Conservation (phyloP, 2,329 filamentous ascomycete species). For the Penicillium sp. region DNA sequence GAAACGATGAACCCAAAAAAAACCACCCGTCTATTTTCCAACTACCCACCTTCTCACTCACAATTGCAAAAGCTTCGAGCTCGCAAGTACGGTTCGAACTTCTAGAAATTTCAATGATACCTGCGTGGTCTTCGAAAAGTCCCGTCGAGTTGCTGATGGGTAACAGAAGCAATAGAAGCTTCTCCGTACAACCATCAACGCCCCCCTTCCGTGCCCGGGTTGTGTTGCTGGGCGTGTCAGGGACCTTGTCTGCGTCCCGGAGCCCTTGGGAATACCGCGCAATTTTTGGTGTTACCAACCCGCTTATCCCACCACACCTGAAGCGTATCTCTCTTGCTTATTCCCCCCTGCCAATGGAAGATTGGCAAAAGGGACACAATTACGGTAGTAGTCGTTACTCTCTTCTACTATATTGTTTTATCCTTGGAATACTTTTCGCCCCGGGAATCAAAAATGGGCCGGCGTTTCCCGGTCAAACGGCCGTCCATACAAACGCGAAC, state of each 20-base stretch:
- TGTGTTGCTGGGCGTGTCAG: slow-evolving; percentile 3
- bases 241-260: neutral
- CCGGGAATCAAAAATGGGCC: slow-evolving; percentile 19
- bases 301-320: neutral
- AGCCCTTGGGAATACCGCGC: slow-evolving; percentile 17
- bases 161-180: slow-evolving; percentile 30
- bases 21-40: slow-evolving; percentile 6
- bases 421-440: neutral
- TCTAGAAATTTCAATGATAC: slow-evolving; percentile 32
- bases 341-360: neutral
- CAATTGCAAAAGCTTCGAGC: slow-evolving; percentile 10
- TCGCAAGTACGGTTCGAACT: slow-evolving; percentile 12
- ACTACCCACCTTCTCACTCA: neutral
- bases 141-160: slow-evolving; percentile 18
- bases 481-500: slow-evolving; percentile 26
- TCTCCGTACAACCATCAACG: slow-evolving; percentile 15
- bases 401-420: neutral
- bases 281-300: slow-evolving; percentile 17
- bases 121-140: slow-evolving; percentile 17
- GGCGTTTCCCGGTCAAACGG: slow-evolving; percentile 32
- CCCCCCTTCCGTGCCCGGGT: neutral
- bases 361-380: neutral
- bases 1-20: neutral
- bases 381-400: neutral
- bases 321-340: neutral